phyloP scores from a whole-genome alignment of 2,329 filamentous ascomycete genomes.

The Ceratocystis cubensis region DNA sequence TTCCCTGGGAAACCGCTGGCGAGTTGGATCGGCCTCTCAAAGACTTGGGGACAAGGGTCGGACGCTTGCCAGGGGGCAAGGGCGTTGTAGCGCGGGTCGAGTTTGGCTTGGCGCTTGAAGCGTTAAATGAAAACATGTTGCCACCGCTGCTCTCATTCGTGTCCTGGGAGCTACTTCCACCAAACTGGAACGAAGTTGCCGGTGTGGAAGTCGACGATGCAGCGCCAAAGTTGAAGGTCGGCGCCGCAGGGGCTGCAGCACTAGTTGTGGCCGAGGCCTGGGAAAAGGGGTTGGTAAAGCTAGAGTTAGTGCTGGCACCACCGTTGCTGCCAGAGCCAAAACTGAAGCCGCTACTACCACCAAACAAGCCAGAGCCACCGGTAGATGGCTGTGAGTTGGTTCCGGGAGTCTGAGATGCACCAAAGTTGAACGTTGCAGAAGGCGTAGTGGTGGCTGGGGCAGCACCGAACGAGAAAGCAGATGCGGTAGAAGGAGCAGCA shows the following conservation, averaged over 20 bases:
- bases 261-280: slow-evolving; percentile 1
- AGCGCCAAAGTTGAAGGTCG: slow-evolving; percentile 32
- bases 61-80: slow-evolving; percentile 30
- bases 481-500: background rate
- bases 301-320: slow-evolving; percentile 23
- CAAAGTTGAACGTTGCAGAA: slow-evolving; percentile 31
- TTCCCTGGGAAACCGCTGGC: slow-evolving; percentile 18
- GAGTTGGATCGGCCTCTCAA: slow-evolving; percentile 21
- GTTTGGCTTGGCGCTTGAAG: slow-evolving; percentile 10
- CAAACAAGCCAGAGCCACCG: slow-evolving; percentile 27
- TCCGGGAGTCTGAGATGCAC: slow-evolving; percentile 23
- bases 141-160: slow-evolving; percentile 26
- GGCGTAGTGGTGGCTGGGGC: slow-evolving; percentile 23
- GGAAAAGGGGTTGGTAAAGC: slow-evolving; percentile 33
- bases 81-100: slow-evolving; percentile 17
- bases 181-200: slow-evolving; percentile 21
- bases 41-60: slow-evolving; percentile 25
- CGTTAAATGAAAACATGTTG: slow-evolving; percentile 21
- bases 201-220: slow-evolving; percentile 12
- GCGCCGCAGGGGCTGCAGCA: slow-evolving; percentile 22
- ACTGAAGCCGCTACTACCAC: slow-evolving; percentile 24
- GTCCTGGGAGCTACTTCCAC: slow-evolving; percentile 19
- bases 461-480: slow-evolving; percentile 29
- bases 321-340: slow-evolving; percentile 17
- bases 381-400: slow-evolving; percentile 16